These are phyloP conservation scores for Pichia exigua DNA, from an alignment of 805 yeast genomes.

Conservation along the genomic window DNA sequence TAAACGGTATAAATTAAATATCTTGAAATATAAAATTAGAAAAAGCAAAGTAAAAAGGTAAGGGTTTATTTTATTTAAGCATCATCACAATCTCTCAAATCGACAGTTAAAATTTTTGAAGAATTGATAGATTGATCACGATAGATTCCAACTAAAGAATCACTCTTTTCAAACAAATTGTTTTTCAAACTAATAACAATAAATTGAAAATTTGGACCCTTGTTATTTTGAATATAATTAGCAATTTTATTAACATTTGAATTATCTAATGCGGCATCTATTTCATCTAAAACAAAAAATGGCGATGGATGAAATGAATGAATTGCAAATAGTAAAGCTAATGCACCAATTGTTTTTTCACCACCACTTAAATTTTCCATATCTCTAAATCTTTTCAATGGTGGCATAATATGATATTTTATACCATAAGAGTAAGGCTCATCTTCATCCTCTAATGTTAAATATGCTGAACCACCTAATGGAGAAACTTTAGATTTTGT, in stretches of 20 bases:
- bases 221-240: conserved; percentile 67
- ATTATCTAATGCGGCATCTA: conserved; percentile 95
- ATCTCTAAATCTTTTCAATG: conserved; percentile 85
- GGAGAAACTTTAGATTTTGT: conserved; percentile 67
- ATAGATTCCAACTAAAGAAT: conserved; percentile 87
- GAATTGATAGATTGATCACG: conserved; percentile 69
- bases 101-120: conserved; percentile 66
- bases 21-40: too few relatives aligned
- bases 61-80: conserved; percentile 1
- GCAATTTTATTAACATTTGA: conserved; percentile 83
- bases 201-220: conserved; percentile 77
- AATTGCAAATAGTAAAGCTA: conserved; percentile 84
- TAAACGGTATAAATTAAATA: too few relatives aligned
- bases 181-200: conserved; percentile 90
- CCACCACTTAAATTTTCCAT: conserved; percentile 95
- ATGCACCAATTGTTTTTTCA: conserved; percentile 92
- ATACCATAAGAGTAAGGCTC: conserved; percentile 83
- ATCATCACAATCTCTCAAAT: conserved; percentile 51
- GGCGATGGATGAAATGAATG: conserved; percentile 92
- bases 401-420: conserved; percentile 92
- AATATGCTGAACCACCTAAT: conserved; percentile 87
- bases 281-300: conserved; percentile 91
- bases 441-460: conserved; percentile 80
- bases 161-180: conserved; percentile 79
- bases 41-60: not conserved